Percentiles rank a stretch among this genome's conserved stretches.
Evolutionary conservation across 2,329 filamentous ascomycete species (phyloP).

Genomic region (Verticillium alfalfae): DNA sequence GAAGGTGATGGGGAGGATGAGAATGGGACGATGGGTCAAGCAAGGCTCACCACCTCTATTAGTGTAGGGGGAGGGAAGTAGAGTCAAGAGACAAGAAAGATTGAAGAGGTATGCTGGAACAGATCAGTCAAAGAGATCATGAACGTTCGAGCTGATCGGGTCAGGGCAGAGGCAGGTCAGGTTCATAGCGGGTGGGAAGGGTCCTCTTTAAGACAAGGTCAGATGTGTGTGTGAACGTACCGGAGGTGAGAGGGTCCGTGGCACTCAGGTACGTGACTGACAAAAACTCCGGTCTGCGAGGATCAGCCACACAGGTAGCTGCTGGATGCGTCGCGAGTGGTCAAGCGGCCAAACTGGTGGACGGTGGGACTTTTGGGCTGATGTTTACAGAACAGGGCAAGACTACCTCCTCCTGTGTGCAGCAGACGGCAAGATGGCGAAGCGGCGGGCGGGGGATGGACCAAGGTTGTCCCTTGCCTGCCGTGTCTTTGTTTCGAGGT

Average conservation of each 20-base stretch:
- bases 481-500: conserved; percentile 24
- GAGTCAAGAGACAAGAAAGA: not conserved
- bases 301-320: conserved; percentile 12
- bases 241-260: conserved; percentile 13
- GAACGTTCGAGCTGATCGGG: conserved; percentile 12
- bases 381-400: conserved; percentile 15
- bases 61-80: not conserved
- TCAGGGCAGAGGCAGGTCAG: conserved; percentile 9
- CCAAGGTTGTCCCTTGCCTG: conserved; percentile 18
- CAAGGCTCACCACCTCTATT: not conserved
- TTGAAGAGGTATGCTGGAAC: conserved; percentile 6
- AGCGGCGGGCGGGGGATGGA: conserved; percentile 14
- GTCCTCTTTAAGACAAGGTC: conserved; percentile 16
- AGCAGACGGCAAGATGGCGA: conserved; percentile 6
- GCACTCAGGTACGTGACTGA: conserved; percentile 15
- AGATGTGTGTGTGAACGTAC: conserved; percentile 12
- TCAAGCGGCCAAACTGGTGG: conserved; percentile 13
- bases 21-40: not conserved
- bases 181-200: conserved; percentile 15
- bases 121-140: conserved; percentile 12
- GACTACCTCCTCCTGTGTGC: conserved; percentile 14
- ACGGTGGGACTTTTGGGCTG: not conserved
- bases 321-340: conserved; percentile 15
- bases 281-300: conserved; percentile 12
- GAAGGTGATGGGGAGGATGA: not conserved